Evolutionary conservation across 2,329 filamentous ascomycete species (phyloP).

Genomic region (Parascedosporium putredinis): DNA sequence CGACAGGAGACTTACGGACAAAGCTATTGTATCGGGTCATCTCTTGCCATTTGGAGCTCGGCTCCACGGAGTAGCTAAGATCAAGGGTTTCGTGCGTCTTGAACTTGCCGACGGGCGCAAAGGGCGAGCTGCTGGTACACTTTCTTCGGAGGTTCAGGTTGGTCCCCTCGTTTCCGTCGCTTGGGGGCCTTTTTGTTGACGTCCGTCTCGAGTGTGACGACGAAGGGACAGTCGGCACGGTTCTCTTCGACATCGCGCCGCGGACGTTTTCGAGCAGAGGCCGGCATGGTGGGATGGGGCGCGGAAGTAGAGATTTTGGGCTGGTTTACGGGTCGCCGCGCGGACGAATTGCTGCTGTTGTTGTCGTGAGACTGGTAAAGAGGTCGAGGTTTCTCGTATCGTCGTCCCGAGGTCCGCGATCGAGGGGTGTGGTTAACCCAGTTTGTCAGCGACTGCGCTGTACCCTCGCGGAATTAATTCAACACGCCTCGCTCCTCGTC

Average conservation of each 20-base stretch:
- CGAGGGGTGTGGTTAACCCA: neutral
- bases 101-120: constrained; percentile 43
- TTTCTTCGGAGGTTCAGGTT: constrained; percentile 32
- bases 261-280: constrained; percentile 33
- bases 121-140: constrained; percentile 42
- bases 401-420: neutral
- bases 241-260: constrained; percentile 37
- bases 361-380: too few relatives aligned
- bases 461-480: neutral
- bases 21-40: constrained; percentile 55
- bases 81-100: constrained; percentile 44
- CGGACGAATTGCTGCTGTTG: too few relatives aligned
- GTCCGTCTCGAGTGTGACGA: constrained; percentile 27
- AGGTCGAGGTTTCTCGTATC: too few relatives aligned
- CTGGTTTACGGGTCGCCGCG: too few relatives aligned
- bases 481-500: neutral
- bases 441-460: neutral
- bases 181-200: constrained; percentile 34
- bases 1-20: constrained; percentile 37
- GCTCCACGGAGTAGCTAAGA: constrained; percentile 42
- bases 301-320: too few relatives aligned
- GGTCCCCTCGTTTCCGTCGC: constrained; percentile 28
- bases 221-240: constrained; percentile 47
- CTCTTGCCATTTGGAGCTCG: constrained; percentile 41
- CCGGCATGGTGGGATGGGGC: constrained; percentile 1